Base-by-base conservation (phyloP, 2,329 filamentous ascomycete species). In the Neonectria neomacrospora region DNA sequence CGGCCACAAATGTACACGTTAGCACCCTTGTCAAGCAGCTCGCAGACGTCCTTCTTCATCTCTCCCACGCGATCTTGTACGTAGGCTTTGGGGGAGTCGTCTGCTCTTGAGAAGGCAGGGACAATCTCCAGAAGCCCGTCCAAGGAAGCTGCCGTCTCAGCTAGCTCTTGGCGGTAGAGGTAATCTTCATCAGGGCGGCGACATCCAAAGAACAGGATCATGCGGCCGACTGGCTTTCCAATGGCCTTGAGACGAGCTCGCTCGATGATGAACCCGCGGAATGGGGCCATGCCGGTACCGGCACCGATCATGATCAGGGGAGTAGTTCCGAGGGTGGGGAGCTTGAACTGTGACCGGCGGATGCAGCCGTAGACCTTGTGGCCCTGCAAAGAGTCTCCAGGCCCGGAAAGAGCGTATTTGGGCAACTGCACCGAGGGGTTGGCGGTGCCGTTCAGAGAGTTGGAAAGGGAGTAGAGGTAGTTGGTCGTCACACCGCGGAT, bases 171-270 rank as follows among this genome's bases (percentile, higher is more conserved):
- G 0, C 80, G 74, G 75, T 91, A 90, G 0, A 91, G 71, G 23
- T 84, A 80, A 67, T 91, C 88, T 28, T 79, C 76, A 0, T 79
- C 79, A 0, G 82, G 81, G 6, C 77, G 71, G 20, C 85, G 83
- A 72, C 87, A 90, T n/a, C 88, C 89, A 61, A 86, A 82, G 76
- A 90, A 90, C 0, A 91, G 48, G 3, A 76, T 30, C 60, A 72
- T 75, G 1, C 55, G 63, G 0, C 72, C 71, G 6, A 74, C 60
- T 2, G 58, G 56, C 53, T 70, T 66, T 11, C 69, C 70, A 12
- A 71, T 58, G 2, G 67, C 61, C n/a, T 61, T 62, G 12, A 68
- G 62, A 10, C 67, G 63, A 26, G 61, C 69, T 2, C 73, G 66
- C 47, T 75, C 74, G 1, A 67, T 65, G 8, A 74, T 63, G 20